Base-by-base conservation (phyloP, 805 yeast genomes). In the Candida orba region DNA sequence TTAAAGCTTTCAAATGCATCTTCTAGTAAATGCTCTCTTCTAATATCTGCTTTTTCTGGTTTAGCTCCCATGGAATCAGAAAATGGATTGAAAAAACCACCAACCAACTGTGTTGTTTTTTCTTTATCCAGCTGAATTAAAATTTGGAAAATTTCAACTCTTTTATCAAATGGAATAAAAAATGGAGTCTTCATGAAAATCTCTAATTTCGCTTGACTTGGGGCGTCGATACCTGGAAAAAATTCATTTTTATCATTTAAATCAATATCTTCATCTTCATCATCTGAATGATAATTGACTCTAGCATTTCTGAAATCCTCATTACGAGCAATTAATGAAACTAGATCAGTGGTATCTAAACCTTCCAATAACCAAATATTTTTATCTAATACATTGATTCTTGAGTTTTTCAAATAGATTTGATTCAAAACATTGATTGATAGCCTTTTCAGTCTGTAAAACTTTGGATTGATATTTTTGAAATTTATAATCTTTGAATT, bases 81-180 rank as follows among this genome's bases (percentile, higher is more conserved):
- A n/a, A 39, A 39, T 9, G 43, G 33, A 18, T 36, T 41, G 27
- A 34, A 41, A 8, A 59, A 41, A 18, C 15, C 8, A 10, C 34
- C 31, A 15, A n/a, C 29, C 23, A 6, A 23, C 22, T 24, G 23
- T 17, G 35, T 40, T 7, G 39, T 22, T 33, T 59, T 42, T 32
- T 57, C 57, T 46, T 68, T 66, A 54, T 88, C 95, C 10, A 68
- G 48, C 4, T 69, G 72, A 32, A 86, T 75, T 43, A 87, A 68
- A 10, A 68, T 60, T 47, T 84, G 85, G 57, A 91, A 86, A 1
- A 86, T 68, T 40, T 72, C 73, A 0, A 87, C 96, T 39, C 99
- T 69, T 30, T 76, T 73, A 22, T 73, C 72, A 60, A 91, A 91
- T 0, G 86, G 78, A 7, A 91, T 69, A 65, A 89, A 82, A 57